Percentiles rank a stretch among this genome's conserved stretches.
Conservation (phyloP, 768 basidiomycete genomes). For the Russula olivacea region DNA sequence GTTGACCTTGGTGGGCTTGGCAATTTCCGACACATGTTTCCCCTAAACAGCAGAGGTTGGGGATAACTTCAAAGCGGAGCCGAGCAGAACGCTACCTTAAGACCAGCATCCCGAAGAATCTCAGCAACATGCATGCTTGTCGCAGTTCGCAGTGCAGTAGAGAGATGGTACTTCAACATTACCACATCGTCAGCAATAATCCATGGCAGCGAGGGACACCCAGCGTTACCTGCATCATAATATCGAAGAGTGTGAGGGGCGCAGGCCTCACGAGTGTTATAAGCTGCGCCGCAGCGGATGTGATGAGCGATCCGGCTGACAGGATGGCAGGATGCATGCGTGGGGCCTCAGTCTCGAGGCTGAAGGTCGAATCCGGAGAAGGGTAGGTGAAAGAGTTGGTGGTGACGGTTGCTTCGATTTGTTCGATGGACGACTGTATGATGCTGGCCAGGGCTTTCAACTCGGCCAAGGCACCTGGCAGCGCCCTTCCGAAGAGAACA, state of each 20-base stretch:
- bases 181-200: not conserved
- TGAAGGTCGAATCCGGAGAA: not conserved
- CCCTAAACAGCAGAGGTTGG: constrained; percentile 28
- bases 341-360: constrained; percentile 1
- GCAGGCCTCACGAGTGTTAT: constrained; percentile 7
- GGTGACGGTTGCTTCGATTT: not conserved
- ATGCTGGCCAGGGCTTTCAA: constrained; percentile 1
- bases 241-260: not conserved
- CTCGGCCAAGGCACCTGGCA: not conserved
- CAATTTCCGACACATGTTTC: constrained; percentile 37
- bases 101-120: constrained; percentile 24
- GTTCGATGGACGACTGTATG: constrained; percentile 11
- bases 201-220: not conserved
- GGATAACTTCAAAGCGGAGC: too few species aligned
- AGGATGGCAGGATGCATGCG: constrained; percentile 1
- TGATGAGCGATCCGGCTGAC: constrained; percentile 12
- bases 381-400: constrained; percentile 5
- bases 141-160: constrained; percentile 1
- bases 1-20: constrained; percentile 31
- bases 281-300: constrained; percentile 8
- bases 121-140: constrained; percentile 11
- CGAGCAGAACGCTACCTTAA: not conserved
- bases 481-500: not conserved
- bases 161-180: not conserved
- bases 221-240: constrained; percentile 5